phyloP scores from a whole-genome alignment of 2,329 filamentous ascomycete genomes.

The Microsporum canis region DNA sequence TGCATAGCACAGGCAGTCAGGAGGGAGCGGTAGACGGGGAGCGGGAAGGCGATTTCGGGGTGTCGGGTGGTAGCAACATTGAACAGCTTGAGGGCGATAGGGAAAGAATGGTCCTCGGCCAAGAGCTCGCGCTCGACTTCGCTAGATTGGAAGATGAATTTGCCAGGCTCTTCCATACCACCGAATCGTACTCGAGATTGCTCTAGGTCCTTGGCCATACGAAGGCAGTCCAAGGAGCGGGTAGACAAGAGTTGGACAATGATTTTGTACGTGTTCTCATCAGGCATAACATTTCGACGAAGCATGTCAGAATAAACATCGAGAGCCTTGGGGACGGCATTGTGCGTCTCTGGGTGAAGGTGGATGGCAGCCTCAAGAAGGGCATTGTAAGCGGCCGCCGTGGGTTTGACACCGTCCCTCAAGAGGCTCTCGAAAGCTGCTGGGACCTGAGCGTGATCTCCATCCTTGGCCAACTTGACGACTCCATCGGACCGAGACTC shows the following conservation, averaged over 20 bases:
- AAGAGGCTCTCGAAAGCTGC: conserved; percentile 85
- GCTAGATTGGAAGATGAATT: conserved; percentile 79
- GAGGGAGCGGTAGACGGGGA: conserved; percentile 73
- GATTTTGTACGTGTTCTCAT: conserved; percentile 77
- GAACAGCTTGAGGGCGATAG: conserved; percentile 76
- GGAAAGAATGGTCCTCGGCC: conserved; percentile 74
- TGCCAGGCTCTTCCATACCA: conserved; percentile 69
- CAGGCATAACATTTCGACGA: conserved; percentile 65
- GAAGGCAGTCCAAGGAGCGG: conserved; percentile 66
- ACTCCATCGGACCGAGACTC: conserved; percentile 68
- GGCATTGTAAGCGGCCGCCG: conserved; percentile 81
- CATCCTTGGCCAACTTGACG: conserved; percentile 56
- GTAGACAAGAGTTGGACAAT: conserved; percentile 72
- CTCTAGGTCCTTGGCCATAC: conserved; percentile 61
- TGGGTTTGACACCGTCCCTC: conserved; percentile 67
- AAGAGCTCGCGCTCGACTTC: conserved; percentile 80
- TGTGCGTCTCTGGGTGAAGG: conserved; percentile 64
- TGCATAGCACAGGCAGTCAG: conserved; percentile 78
- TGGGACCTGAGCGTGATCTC: conserved; percentile 77
- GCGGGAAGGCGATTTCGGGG: conserved; percentile 54
- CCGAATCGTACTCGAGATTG: conserved; percentile 75
- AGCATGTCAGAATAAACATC: conserved; percentile 98
- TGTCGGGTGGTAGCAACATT: conserved; percentile 57
- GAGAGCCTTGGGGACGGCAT: conserved; percentile 79
- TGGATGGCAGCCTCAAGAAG: conserved; percentile 75